Conservation (phyloP, 2,329 filamentous ascomycete species). For the Penicillium sp. region DNA sequence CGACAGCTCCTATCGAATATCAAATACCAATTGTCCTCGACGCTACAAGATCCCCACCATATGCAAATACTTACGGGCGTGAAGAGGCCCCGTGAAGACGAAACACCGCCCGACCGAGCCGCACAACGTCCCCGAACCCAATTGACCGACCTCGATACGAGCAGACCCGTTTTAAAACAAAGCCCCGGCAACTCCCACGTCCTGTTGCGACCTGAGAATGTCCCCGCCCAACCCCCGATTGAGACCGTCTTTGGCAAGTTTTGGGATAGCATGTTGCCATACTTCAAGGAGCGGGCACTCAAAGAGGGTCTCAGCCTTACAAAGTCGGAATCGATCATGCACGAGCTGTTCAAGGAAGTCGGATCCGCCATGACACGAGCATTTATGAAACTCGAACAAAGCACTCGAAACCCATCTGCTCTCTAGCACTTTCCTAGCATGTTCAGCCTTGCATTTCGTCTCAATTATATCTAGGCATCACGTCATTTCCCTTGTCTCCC, state of each 20-base stretch:
- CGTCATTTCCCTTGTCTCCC: neutral
- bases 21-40: conserved; percentile 1
- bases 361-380: conserved; percentile 23
- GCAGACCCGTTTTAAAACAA: conserved; percentile 14
- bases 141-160: conserved; percentile 6
- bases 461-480: neutral
- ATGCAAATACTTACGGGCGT: neutral
- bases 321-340: conserved; percentile 25
- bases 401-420: neutral
- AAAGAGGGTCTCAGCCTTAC: conserved; percentile 15
- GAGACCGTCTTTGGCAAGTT: conserved; percentile 23
- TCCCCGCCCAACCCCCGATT: conserved; percentile 13
- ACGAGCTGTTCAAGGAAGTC: conserved; percentile 26
- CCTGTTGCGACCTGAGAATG: neutral
- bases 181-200: conserved; percentile 10
- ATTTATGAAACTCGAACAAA: conserved; percentile 23
- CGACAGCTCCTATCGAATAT: conserved; percentile 10
- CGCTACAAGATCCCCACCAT: conserved; percentile 1
- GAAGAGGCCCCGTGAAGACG: conserved; percentile 24
- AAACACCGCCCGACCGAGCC: conserved; percentile 17
- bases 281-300: conserved; percentile 18
- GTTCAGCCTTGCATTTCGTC: neutral
- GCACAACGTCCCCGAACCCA: conserved; percentile 19
- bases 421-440: neutral
- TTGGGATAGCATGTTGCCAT: conserved; percentile 21